Base-by-base conservation (phyloP, 495 filamentous ascomycete genomes). In the Penicillium atrosanguineum region DNA sequence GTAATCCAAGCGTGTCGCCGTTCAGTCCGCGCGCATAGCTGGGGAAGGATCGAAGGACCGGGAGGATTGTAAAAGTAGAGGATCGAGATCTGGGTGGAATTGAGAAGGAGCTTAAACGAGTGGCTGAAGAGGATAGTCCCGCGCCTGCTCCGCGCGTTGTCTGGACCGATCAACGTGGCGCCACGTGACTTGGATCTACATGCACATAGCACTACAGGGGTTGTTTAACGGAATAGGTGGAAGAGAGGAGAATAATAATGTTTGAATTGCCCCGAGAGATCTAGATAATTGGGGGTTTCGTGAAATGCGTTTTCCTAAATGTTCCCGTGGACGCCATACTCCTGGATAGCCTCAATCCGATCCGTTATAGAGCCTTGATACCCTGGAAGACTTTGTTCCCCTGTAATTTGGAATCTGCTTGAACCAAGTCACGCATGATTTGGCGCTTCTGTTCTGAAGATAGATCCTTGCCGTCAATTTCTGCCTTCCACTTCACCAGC, bases 311-410 rank as follows among this genome's bases (percentile, higher is more conserved):
- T 53, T 47, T 21, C 26, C 51, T 29, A 6, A 38, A 28, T 19
- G 11, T 39, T 19, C 42, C 48, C 51, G 16, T 28, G 3, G 48
- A 64, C 59, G 48, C 62, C 62, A 53, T 29, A 57, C 50, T 47
- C 49, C 57, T 41, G 45, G 3, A 8, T 29, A 55, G 20, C 23
- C 18, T 15, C 21, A 26, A 26, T 16, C 36, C 29, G 44, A 26
- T 44, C 54, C 37, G 11, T 47, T 66, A 97, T 63, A 97, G 70
- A 46, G 87, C 82, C 77, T 88, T 87, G 21, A 97, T 83, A n/a
- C 85, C 84, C 70, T 91, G 79, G 65, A 97, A 97, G 55, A 97
- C 95, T 19, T 87, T 89, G 68, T 96, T 97, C 37, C 78, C 81
- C 53, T 87, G 69, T 64, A 99, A 73, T 64, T 81, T 85, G 50